Evolutionary conservation across 2,329 filamentous ascomycete genomes (phyloP), one percentile per base, ranked within the genome.

Genomic region (Apiospora aurea): DNA sequence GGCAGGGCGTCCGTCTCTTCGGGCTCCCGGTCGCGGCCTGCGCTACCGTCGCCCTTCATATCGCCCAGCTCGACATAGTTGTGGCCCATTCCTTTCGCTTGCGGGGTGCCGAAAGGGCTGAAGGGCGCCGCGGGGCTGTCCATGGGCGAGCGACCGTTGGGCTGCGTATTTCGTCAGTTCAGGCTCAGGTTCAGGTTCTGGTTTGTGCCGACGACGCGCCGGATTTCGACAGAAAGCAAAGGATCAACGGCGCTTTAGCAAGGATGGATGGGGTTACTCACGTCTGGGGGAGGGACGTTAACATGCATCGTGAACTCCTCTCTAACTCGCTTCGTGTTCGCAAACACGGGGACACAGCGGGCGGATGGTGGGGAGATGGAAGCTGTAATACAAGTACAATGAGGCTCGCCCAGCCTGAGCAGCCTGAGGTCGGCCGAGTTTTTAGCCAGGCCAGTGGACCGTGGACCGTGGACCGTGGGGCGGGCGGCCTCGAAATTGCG

Each of bases 281-380:
- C 67, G 26, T 49, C 67, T 14, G 67, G 8, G 24, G 67, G 34
- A 21, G 67, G 24, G 26, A 69, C 67, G 16, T 49, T 16, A 24
- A 69, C 34, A 69, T 69, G 67, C 67, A 69, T 69, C 67, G 10
- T 47, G 67, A 49, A 69, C 13, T 46, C 24, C 67, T 69, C 67
- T 67, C 47, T 41, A 18, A 4, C 57, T 64, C 34, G 57, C 57
- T 41, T 64, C 57, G 18, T 21, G 21, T 18, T 64, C 34, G 41
- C 21, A 41, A 64, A 41, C 57, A 41, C 34, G 57, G 57, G 34
- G 29, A 38, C 34, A 38, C 34, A 38, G 34, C 34, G 34, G 34
- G 34, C 34, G 34, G 34, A 8, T 8, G 34, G 34, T 38, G 34
- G 26, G 57, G 8, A 13, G 21, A 68, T 14, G 16, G 67, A 69